phyloP scores from a whole-genome alignment of 495 filamentous ascomycete genomes.

The Xylaria curta region DNA sequence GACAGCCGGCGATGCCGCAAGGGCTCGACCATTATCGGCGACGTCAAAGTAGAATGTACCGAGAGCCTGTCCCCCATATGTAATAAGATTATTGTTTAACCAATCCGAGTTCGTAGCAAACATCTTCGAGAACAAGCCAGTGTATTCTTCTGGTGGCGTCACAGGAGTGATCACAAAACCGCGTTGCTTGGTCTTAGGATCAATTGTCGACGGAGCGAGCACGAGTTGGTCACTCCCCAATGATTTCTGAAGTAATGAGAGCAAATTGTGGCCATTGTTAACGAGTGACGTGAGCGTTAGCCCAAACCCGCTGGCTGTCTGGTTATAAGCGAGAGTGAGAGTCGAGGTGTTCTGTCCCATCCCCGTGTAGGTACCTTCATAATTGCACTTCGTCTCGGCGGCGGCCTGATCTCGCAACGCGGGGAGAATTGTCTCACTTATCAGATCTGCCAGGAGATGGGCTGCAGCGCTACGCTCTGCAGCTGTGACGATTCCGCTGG shows the following conservation, averaged over 20 bases:
- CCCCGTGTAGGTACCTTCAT: slow-evolving; percentile 42
- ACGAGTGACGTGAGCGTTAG: slow-evolving; percentile 44
- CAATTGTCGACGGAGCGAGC: slow-evolving; percentile 41
- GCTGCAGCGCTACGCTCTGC: slow-evolving; percentile 17
- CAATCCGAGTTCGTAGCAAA: slow-evolving; percentile 33
- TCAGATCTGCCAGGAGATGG: slow-evolving; percentile 34
- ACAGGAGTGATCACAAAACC: slow-evolving; percentile 35
- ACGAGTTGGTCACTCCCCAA: slow-evolving; percentile 26
- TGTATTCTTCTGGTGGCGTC: slow-evolving; percentile 5
- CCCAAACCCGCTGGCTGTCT: slow-evolving; percentile 35
- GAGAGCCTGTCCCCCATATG: slow-evolving; percentile 38
- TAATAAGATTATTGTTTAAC: slow-evolving; percentile 35
- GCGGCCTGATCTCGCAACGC: slow-evolving; percentile 44
- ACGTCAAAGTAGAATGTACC: slow-evolving; percentile 48
- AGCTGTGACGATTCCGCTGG: slow-evolving; percentile 30
- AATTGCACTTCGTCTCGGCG: slow-evolving; percentile 36
- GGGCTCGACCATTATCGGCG: slow-evolving; percentile 39
- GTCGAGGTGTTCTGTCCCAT: slow-evolving; percentile 39
- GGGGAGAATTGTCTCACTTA: slow-evolving; percentile 42
- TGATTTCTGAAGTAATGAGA: slow-evolving; percentile 25
- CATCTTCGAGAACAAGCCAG: slow-evolving; percentile 34
- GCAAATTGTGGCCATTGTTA: slow-evolving; percentile 46
- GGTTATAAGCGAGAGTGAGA: slow-evolving; percentile 38
- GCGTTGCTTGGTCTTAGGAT: slow-evolving; percentile 18
- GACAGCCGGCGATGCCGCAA: slow-evolving; percentile 36